Evolutionary conservation across 768 basidiomycete genomes (phyloP).

Genomic region (Termitomyces sp.): DNA sequence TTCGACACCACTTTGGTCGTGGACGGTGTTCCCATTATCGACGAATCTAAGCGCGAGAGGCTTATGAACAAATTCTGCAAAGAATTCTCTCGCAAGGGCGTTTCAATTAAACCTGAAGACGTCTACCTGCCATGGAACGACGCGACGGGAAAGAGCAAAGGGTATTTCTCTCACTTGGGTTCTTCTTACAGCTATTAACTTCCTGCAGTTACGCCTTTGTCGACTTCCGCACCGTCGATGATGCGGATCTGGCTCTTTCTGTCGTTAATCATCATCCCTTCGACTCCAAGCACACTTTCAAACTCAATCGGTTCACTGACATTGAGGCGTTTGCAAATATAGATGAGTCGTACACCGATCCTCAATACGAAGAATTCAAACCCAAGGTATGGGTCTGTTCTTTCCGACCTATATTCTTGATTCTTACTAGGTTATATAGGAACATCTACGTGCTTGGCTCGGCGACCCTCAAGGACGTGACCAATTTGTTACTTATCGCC

Average conservation of each 20-base stretch:
- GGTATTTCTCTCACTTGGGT: constrained; percentile 43
- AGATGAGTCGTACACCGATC: constrained; percentile 76
- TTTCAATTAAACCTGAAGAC: constrained; percentile 66
- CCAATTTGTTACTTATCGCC: constrained; percentile 92
- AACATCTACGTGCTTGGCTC: constrained; percentile 94
- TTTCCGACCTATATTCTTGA: not conserved
- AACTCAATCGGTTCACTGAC: constrained; percentile 83
- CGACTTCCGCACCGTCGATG: constrained; percentile 66
- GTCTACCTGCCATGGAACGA: constrained; percentile 90
- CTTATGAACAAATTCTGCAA: constrained; percentile 78
- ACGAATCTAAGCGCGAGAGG: constrained; percentile 77
- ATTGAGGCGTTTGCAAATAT: constrained; percentile 77
- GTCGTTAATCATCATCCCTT: constrained; percentile 76
- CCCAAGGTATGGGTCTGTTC: constrained; percentile 50
- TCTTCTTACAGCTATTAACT: not conserved
- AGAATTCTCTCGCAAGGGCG: constrained; percentile 79
- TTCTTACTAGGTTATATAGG: constrained; percentile 39
- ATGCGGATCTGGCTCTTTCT: constrained; percentile 61
- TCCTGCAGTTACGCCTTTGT: constrained; percentile 70
- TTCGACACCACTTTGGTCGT: constrained; percentile 91
- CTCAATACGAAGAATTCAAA: constrained; percentile 63
- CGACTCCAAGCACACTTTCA: constrained; percentile 82
- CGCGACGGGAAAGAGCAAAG: constrained; percentile 79
- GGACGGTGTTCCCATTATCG: constrained; percentile 89
- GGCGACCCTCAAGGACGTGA: constrained; percentile 90